These are phyloP conservation scores for Echium plantagineum DNA, from an alignment of 257 asterid species.

Conservation along the genomic window DNA sequence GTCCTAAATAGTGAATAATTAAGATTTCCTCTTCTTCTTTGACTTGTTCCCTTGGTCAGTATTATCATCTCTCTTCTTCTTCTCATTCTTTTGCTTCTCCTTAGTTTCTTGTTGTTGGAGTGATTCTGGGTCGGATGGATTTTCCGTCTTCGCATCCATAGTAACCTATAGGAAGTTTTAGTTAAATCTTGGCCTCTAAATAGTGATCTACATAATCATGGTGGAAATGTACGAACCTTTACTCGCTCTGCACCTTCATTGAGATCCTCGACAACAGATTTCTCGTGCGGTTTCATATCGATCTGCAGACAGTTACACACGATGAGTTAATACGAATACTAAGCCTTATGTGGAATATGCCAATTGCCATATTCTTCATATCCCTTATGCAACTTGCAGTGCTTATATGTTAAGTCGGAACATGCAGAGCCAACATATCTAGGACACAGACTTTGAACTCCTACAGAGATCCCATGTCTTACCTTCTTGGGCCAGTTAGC, in stretches of 20 bases:
- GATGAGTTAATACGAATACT: neutral
- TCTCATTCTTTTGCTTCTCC: neutral
- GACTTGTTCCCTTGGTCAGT: neutral
- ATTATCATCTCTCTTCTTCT: neutral
- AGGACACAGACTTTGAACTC: neutral
- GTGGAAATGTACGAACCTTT: conserved; percentile 31
- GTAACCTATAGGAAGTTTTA: conserved; percentile 28
- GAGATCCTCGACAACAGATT: conserved; percentile 78
- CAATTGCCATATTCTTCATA: too few relatives aligned
- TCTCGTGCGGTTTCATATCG: conserved; percentile 50
- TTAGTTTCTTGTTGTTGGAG: conserved; percentile 52
- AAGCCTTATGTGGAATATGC: neutral
- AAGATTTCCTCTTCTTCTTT: neutral
- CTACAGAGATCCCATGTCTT: conserved; percentile 14
- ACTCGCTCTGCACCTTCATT: conserved; percentile 59
- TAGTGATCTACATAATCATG: neutral
- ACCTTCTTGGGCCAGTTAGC: conserved; percentile 55
- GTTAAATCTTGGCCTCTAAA: conserved; percentile 4
- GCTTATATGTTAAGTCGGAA: too few relatives aligned
- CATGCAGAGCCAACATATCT: neutral
- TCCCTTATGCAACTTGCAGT: too few relatives aligned
- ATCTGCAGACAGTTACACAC: conserved; percentile 26
- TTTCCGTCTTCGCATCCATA: conserved; percentile 38
- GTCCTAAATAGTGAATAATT: too few relatives aligned
- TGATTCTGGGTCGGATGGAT: conserved; percentile 40